Evolutionary conservation across 2,329 filamentous ascomycete genomes (phyloP), one percentile per base, ranked within the genome.

Genomic region (Dactylellina sp.): DNA sequence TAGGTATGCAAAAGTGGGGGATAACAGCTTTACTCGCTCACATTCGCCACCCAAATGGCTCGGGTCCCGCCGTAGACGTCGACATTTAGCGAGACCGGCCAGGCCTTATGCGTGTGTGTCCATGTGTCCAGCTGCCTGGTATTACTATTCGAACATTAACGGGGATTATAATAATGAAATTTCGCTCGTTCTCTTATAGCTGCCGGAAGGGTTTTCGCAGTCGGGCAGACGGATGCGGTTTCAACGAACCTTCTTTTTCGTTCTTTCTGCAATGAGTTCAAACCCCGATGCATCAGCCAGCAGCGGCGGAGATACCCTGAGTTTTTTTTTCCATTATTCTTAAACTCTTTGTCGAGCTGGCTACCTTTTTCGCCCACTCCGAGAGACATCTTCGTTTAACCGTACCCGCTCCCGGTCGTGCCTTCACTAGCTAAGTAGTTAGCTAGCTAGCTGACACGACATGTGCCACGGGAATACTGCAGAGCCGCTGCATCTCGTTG

Each of bases 391-490:
- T 32, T 32, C 4, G 28, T 32, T 32, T 32, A 32, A 49, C 60
- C 60, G 60, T 60, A 64, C 44, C 53, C 66, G 66, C 39, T 72
- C 68, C 68, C 60, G 68, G 64, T 71, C 66, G 57, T 65, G 46
- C 68, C 55, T 72, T 60, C n/a, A n/a, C n/a, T n/a, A n/a, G n/a
- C n/a, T n/a, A n/a, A n/a, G n/a, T n/a, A n/a, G n/a, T n/a, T n/a
- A n/a, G n/a, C n/a, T 32, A 4, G 28, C 28, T 32, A 62, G 50
- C 57, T 71, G 64, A 35, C 28, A 42, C 35, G 37, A 7, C 14
- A 40, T 7, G 6, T 32, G 28, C 5, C 37, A 14, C 60, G 68
- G 68, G 20, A 59, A 47, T 25, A 65, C 68, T 60, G 68, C 60
- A 72, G 68, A 72, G 68, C 68, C 60, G 59, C 63, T 60, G 40